phyloP scores from a whole-genome alignment of 2,329 filamentous ascomycete genomes.

The Sarocladiaceae sp. region DNA sequence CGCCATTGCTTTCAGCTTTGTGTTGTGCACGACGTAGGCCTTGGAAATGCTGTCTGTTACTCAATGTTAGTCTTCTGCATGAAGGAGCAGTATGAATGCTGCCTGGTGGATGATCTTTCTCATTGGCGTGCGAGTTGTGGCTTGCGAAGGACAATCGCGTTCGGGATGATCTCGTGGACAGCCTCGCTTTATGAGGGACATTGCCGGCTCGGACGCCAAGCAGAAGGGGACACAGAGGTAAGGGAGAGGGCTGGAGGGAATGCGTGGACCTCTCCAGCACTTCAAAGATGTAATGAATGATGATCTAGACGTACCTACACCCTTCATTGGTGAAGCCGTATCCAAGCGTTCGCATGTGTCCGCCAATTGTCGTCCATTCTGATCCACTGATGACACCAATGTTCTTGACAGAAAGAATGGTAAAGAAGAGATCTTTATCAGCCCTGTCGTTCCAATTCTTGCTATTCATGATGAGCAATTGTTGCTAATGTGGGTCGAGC shows the following conservation, averaged over 20 bases:
- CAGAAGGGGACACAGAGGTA: too few relatives aligned
- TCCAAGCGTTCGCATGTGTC: slow-evolving; percentile 54
- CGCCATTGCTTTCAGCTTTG: slow-evolving; percentile 41
- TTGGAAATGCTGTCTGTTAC: slow-evolving; percentile 55
- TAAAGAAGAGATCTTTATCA: slow-evolving; percentile 61
- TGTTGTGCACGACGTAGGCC: slow-evolving; percentile 52
- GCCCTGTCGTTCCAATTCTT: slow-evolving; percentile 60
- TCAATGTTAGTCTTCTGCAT: too few relatives aligned
- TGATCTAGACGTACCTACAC: slow-evolving; percentile 49
- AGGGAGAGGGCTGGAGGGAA: too few relatives aligned
- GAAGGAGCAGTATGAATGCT: not conserved
- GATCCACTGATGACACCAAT: slow-evolving; percentile 58
- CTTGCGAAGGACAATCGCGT: too few relatives aligned
- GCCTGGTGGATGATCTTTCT: too few relatives aligned
- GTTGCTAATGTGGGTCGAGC: not conserved
- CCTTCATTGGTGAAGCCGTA: slow-evolving; percentile 63
- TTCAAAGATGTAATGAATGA: not conserved
- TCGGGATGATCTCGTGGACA: too few relatives aligned
- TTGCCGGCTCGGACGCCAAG: too few relatives aligned
- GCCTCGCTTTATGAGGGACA: too few relatives aligned
- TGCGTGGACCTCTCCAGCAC: too few relatives aligned
- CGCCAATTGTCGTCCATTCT: slow-evolving; percentile 60
- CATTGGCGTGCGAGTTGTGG: too few relatives aligned
- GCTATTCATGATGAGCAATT: slow-evolving; percentile 38
- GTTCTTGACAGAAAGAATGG: slow-evolving; percentile 58